Evolutionary conservation across 2,329 filamentous ascomycete species (phyloP).

Genomic region (Fusarium humuli): DNA sequence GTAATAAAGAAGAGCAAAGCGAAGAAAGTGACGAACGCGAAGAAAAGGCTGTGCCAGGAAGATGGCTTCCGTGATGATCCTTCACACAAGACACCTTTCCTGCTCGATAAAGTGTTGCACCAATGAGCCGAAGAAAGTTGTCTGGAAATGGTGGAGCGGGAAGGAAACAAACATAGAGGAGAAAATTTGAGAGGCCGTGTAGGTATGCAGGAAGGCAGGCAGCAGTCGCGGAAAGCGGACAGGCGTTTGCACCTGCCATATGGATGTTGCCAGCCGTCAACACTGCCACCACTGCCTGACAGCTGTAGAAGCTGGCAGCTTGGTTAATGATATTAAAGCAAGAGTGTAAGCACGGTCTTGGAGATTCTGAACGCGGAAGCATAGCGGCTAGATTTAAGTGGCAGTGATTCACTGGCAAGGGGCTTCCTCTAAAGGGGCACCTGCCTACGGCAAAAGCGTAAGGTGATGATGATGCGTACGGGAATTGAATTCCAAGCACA

Average conservation of each 20-base stretch:
- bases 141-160: neutral
- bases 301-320: neutral
- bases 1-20: neutral
- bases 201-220: neutral
- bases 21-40: neutral
- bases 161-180: neutral
- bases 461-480: neutral
- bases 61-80: neutral
- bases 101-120: neutral
- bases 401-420: slow-evolving; percentile 23
- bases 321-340: neutral
- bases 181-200: neutral
- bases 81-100: neutral
- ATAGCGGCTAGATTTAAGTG: neutral
- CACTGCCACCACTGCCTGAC: slow-evolving; percentile 5
- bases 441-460: neutral
- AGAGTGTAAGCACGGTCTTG: neutral
- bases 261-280: slow-evolving; percentile 12
- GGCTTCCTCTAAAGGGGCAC: neutral
- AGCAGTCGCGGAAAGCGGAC: slow-evolving; percentile 5
- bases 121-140: neutral
- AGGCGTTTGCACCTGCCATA: slow-evolving; percentile 14
- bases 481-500: neutral
- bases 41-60: neutral
- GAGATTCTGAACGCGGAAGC: neutral